Evolutionary conservation across 345 rosid species (phyloP), one percentile per base, ranked within the genome.

Genomic region (Erucastrum elatum): DNA sequence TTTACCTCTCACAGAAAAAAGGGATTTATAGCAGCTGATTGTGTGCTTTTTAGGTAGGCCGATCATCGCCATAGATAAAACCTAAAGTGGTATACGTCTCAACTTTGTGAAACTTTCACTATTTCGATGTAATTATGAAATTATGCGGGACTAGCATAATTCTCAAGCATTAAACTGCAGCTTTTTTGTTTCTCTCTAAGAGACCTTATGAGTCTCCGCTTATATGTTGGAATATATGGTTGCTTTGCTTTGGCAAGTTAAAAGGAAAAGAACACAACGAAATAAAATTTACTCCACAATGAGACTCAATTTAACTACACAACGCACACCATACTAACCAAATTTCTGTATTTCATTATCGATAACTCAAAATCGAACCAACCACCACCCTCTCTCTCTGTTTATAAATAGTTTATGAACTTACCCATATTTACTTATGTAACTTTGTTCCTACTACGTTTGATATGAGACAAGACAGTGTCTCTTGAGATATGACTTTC

Each of bases 381-480:
- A 37, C 71, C 68, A n/a, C 15, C 10, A 21, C 21, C 21, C 58
- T 11, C 46, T 78, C 49, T 29, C 46, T 29, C 49, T 41, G 13
- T 65, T 9, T 26, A 1, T 39, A 70, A 64, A 64, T 60, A 60
- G 13, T 34, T 13, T 68, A 62, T 49, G 64, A 74, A 64, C 29
- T 70, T 70, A 68, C 77, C 77, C 30, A 60, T 75, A 51, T 51
- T 68, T 76, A 71, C 76, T 63, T 75, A 74, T 61, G 46, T n/a
- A 51, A 16, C 74, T 60, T 15, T 46, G 63, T 39, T 56, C 8
- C 64, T 75, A 70, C 49, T 66, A 67, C 64, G 15, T 72, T 68
- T 82, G 76, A 72, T 78, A 78, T 63, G 83, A 83, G 84, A 72
- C 79, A 65, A 31, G 71, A 49, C 60, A 27, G 64, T 15, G 71